A percentile compares a stretch with the other conserved stretches of the same genome.
Evolutionary conservation across 805 yeast genomes (phyloP).

Genomic region (Yarrowia deformans): DNA sequence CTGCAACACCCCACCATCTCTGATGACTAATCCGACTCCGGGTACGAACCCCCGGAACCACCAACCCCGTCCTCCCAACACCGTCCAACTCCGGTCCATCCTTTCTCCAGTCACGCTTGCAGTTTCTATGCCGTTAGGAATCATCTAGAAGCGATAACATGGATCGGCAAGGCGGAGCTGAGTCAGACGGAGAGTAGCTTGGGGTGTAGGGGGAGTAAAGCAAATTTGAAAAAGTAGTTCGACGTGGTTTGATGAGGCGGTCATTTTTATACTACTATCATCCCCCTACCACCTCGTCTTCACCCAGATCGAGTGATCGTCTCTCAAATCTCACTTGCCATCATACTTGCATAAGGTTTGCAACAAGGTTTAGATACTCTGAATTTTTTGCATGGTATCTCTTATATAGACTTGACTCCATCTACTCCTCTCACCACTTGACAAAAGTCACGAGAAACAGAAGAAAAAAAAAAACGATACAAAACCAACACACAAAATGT

Average conservation of each 20-base stretch:
- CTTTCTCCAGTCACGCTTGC: slow-evolving; percentile 6
- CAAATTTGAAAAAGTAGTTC: not conserved
- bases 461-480: too few species aligned
- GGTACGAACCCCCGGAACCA: too few species aligned
- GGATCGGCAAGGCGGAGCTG: not conserved
- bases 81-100: too few species aligned
- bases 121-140: slow-evolving; percentile 11
- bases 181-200: too few species aligned
- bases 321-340: not conserved
- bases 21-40: too few species aligned
- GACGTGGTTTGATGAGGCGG: not conserved
- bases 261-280: not conserved
- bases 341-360: slow-evolving; percentile 38
- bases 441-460: not conserved
- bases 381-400: slow-evolving; percentile 34
- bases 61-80: too few species aligned
- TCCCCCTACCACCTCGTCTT: not conserved
- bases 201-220: not conserved
- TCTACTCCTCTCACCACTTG: not conserved
- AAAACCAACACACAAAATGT: not conserved
- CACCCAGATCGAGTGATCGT: not conserved
- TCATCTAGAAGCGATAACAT: not conserved
- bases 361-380: slow-evolving; percentile 10
- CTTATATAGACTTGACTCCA: slow-evolving; percentile 2
- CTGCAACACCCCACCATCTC: too few species aligned